phyloP scores from a whole-genome alignment of 345 rosid species.

The Erodium maritimum region DNA sequence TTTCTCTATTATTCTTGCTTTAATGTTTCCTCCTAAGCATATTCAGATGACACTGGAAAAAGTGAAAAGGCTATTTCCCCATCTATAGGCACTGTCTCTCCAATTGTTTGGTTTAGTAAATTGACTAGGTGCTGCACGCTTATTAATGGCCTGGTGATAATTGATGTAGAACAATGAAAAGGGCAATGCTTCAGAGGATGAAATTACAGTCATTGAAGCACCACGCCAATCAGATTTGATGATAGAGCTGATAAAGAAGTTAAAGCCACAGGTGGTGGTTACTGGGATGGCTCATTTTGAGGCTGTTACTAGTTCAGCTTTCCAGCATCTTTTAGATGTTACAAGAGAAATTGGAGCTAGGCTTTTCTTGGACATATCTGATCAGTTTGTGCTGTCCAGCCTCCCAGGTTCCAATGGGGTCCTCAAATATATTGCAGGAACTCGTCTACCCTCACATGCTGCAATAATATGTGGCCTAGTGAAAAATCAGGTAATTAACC shows the following conservation, averaged over 20 bases:
- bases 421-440: slow-evolving; percentile 65
- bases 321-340: slow-evolving; percentile 69
- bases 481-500: slow-evolving; percentile 59
- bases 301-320: slow-evolving; percentile 80
- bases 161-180: slow-evolving; percentile 27
- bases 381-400: slow-evolving; percentile 89
- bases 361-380: slow-evolving; percentile 87
- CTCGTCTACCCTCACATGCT: slow-evolving; percentile 69
- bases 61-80: not conserved
- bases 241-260: slow-evolving; percentile 77
- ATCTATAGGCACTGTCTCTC: not conserved
- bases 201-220: slow-evolving; percentile 75
- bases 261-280: slow-evolving; percentile 78
- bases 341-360: slow-evolving; percentile 70
- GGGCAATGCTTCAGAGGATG: slow-evolving; percentile 33
- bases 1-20: not conserved
- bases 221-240: slow-evolving; percentile 82
- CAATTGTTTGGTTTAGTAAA: not conserved
- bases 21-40: not conserved
- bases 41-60: not conserved
- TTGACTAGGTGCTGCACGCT: not conserved
- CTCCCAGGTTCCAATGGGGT: slow-evolving; percentile 83
- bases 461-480: slow-evolving; percentile 82
- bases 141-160: not conserved
- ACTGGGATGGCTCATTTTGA: slow-evolving; percentile 86